Conservation (phyloP, 495 filamentous ascomycete genomes). For the Sporormia fimetaria region DNA sequence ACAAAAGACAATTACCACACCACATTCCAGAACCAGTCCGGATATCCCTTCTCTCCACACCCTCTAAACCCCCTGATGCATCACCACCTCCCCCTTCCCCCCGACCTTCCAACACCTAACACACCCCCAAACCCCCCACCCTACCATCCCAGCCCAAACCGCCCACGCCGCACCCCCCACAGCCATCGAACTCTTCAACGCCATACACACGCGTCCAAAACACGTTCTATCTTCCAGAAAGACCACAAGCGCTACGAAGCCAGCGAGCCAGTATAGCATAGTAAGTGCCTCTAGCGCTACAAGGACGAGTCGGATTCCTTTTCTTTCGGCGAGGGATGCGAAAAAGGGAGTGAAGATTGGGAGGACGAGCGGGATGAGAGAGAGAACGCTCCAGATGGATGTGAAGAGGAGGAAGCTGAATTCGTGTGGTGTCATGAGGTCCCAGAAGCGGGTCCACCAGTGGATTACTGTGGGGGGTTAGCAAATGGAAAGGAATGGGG, state of each 20-base stretch:
- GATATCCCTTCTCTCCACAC: background rate
- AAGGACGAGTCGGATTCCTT: constrained; percentile 45
- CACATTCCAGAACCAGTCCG: background rate
- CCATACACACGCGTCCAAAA: constrained; percentile 37
- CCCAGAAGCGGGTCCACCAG: constrained; percentile 33
- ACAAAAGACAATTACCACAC: background rate
- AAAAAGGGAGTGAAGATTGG: constrained; percentile 51
- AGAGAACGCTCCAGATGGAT: constrained; percentile 60
- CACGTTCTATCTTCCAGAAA: constrained; percentile 43
- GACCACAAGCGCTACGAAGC: constrained; percentile 62
- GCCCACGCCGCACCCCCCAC: constrained; percentile 51
- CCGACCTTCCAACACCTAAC: background rate
- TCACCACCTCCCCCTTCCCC: constrained; percentile 23
- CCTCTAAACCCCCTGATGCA: constrained; percentile 31
- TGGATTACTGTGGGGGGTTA: constrained; percentile 31
- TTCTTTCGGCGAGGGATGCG: constrained; percentile 35
- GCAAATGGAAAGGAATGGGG: no score
- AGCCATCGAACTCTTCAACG: constrained; percentile 41
- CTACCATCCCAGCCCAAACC: constrained; percentile 2
- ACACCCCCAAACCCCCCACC: background rate
- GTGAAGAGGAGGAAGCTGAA: constrained; percentile 66
- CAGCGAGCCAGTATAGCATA: constrained; percentile 82
- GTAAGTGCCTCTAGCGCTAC: constrained; percentile 58
- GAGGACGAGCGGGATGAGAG: constrained; percentile 53
- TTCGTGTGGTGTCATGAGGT: constrained; percentile 33